These are phyloP conservation scores for Kwoniella dendrophila DNA, from an alignment of 768 basidiomycete genomes.

Conservation along the genomic window DNA sequence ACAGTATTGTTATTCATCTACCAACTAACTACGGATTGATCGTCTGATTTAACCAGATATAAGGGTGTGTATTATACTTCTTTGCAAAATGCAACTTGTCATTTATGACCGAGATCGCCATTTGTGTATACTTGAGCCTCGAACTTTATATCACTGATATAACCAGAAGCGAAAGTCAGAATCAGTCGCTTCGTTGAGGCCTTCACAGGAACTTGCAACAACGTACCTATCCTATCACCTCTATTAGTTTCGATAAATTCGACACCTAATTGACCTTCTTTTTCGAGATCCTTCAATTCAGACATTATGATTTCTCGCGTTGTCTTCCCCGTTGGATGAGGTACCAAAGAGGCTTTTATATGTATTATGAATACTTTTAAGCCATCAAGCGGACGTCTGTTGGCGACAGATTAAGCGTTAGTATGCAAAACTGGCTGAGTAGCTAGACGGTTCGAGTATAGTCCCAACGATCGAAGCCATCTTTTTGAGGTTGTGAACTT, in stretches of 20 bases:
- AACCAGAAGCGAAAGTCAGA: background rate
- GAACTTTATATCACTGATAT: background rate
- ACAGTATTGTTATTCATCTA: no score
- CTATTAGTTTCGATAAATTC: conserved; percentile 72
- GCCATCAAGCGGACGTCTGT: conserved; percentile 44
- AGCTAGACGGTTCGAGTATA: background rate
- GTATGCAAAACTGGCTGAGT: background rate
- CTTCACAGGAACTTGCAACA: no score
- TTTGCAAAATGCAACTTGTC: no score
- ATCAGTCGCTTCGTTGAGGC: no score
- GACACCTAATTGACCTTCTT: conserved; percentile 67
- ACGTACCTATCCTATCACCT: conserved; percentile 79
- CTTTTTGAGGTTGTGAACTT: background rate
- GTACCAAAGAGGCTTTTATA: conserved; percentile 75
- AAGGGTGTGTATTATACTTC: no score
- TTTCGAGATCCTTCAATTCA: conserved; percentile 70
- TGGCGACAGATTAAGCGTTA: background rate
- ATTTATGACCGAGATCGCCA: no score
- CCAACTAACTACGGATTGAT: no score
- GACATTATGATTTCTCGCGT: conserved; percentile 70
- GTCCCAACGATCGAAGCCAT: background rate
- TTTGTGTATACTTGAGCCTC: no score
- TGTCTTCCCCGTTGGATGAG: conserved; percentile 57
- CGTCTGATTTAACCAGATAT: no score
- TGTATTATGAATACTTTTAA: conserved; percentile 73